These are phyloP conservation scores for Pseudocercospora fuligena DNA, from an alignment of 2,329 filamentous ascomycete species.

Conservation along the genomic window DNA sequence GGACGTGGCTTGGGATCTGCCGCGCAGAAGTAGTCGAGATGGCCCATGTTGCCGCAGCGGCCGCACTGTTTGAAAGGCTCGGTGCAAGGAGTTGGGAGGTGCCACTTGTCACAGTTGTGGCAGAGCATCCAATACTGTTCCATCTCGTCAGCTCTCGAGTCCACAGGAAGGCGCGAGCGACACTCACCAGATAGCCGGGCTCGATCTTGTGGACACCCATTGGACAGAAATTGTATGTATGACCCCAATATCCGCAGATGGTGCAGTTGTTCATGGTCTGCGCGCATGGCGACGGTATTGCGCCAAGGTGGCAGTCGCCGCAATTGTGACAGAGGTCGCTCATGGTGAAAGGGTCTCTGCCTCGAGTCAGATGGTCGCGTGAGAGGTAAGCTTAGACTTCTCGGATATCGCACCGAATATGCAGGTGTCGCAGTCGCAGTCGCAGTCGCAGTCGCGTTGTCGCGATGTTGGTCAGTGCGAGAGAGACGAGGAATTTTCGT, in stretches of 20 bases:
- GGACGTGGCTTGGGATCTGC: slow-evolving; percentile 19
- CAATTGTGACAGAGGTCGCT: slow-evolving; percentile 35
- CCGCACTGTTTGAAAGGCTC: slow-evolving; percentile 19
- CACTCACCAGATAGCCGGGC: slow-evolving; percentile 23
- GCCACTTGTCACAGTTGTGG: slow-evolving; percentile 36
- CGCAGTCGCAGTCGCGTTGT: not conserved
- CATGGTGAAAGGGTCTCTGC: slow-evolving; percentile 20
- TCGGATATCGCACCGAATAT: not conserved
- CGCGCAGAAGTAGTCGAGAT: slow-evolving; percentile 33
- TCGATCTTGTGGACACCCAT: slow-evolving; percentile 20
- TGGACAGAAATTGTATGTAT: slow-evolving; percentile 32
- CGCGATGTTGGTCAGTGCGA: not conserved
- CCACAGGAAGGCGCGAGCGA: not conserved
- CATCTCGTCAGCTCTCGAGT: slow-evolving; percentile 14
- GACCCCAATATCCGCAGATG: slow-evolving; percentile 28
- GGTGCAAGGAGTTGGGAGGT: slow-evolving; percentile 32
- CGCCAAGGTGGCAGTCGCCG: slow-evolving; percentile 32
- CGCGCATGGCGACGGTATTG: slow-evolving; percentile 25
- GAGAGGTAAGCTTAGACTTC: not conserved
- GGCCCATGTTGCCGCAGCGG: slow-evolving; percentile 30
- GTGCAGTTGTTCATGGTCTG: slow-evolving; percentile 24
- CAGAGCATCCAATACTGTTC: slow-evolving; percentile 29
- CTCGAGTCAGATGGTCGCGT: not conserved
- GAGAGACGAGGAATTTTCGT: not conserved
- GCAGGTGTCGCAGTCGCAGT: not conserved